phyloP scores from a whole-genome alignment of 78 protist species.

The Tieghemostelium lacteum region DNA sequence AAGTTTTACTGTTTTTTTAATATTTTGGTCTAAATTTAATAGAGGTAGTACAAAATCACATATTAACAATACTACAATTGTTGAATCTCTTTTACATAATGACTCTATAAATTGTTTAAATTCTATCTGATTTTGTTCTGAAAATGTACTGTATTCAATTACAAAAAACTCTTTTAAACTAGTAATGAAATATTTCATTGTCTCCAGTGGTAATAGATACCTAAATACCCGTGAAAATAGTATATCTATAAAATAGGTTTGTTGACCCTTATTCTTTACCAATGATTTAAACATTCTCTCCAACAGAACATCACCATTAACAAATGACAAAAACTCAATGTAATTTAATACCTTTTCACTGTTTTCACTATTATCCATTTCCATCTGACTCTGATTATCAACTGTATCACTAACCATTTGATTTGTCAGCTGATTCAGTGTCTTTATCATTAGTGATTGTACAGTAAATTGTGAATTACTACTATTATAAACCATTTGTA shows the following conservation, averaged over 20 bases:
- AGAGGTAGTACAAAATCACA: not conserved
- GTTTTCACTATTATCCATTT: not conserved
- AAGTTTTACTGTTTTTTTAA: not conserved
- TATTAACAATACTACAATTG: not conserved
- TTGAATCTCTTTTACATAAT: not conserved
- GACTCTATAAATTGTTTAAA: not conserved
- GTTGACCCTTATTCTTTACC: conserved; percentile 8
- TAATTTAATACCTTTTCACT: not conserved
- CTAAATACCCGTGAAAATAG: not conserved
- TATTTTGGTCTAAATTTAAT: not conserved
- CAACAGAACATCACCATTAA: not conserved
- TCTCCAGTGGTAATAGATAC: not conserved
- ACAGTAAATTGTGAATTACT: not conserved
- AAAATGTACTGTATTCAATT: not conserved
- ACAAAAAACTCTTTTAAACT: not conserved
- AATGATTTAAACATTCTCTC: conserved; percentile 6
- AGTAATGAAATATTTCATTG: not conserved
- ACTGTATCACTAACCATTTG: not conserved
- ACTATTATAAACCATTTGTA: not conserved
- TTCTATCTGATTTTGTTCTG: not conserved
- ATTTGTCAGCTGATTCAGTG: conserved; percentile 5
- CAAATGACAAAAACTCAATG: not conserved
- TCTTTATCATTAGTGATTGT: not conserved
- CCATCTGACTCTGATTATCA: not conserved
- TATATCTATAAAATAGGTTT: not conserved